Base-by-base conservation (phyloP, 305 asterid genomes). In the Plantago lanceolata region DNA sequence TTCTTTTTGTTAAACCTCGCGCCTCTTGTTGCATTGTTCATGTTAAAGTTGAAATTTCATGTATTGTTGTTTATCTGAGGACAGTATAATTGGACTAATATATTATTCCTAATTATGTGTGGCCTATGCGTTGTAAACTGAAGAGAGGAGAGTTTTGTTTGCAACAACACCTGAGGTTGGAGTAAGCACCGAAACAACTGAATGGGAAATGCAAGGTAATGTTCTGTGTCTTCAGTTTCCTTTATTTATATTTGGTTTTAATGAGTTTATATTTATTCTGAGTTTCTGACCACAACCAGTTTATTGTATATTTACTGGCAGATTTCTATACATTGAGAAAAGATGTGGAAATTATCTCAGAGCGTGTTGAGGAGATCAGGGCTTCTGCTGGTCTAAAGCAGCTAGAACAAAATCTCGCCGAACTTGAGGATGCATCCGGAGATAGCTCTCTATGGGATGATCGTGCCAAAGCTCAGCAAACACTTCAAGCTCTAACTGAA, bases 381-480 rank as follows among this genome's bases (percentile, higher is more conserved):
- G 80, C 74, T 59, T 61, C 81, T 75, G 90, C 94, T 67, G 90
- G 99, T 79, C 76, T 93, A 75, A 73, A 81, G 75, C 79, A 69
- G 75, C 90, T 89, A n/a, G 88, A 87, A 67, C 82, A 80, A 63
- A 89, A 73, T 60, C 83, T 80, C 61, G 80, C 74, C 40, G 82
- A 82, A 63, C 74, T 89, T 78, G 99, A 93, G 80, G 85, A 81
- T 58, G 97, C 96, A 61, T 85, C 92, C 6, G 83, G 82, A 31
- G 94, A 89, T 60, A 83, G 78, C 82, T 78, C 97, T 78, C 77
- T 93, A 17, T 93, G 99, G 97, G 97, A 93, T 61, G 94, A 93
- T 80, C 97, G 81, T 62, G 86, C 70, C 71, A 84, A 76, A 78
- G 97, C 99, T 70, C 99, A 93, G 80, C 88, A 85, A 78, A 89